phyloP scores from a whole-genome alignment of 2,329 filamentous ascomycete species.

The Talaromyces amestolkiae region DNA sequence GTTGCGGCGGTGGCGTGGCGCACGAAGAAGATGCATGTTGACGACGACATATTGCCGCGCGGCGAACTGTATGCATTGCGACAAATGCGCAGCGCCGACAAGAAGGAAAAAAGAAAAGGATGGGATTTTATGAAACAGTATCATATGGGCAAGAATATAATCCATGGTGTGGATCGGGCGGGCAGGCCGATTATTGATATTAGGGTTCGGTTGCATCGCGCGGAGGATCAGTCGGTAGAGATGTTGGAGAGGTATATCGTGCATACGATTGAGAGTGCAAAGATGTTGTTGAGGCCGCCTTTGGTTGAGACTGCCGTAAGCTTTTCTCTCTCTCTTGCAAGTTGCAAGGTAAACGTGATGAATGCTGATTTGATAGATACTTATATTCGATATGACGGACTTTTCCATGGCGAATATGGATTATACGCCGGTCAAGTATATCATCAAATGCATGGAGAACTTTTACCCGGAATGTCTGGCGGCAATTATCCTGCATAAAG shows the following conservation, averaged over 20 bases:
- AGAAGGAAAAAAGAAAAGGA: slow-evolving; percentile 61
- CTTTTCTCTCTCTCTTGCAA: slow-evolving; percentile 5
- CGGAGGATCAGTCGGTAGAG: slow-evolving; percentile 80
- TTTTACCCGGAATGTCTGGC: slow-evolving; percentile 94
- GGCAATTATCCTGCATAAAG: slow-evolving; percentile 86
- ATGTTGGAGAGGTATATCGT: slow-evolving; percentile 84
- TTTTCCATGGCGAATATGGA: slow-evolving; percentile 98
- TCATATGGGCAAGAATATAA: slow-evolving; percentile 83
- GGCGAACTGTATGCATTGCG: slow-evolving; percentile 66
- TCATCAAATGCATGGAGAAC: slow-evolving; percentile 97
- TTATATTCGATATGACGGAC: slow-evolving; percentile 91
- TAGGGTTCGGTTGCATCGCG: slow-evolving; percentile 73
- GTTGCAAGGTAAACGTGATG: neutral
- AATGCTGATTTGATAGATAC: slow-evolving; percentile 55
- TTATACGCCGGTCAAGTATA: slow-evolving; percentile 94
- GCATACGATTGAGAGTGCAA: slow-evolving; percentile 87
- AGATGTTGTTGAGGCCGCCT: slow-evolving; percentile 66
- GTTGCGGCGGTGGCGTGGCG: slow-evolving; percentile 90
- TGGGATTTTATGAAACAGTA: slow-evolving; percentile 78
- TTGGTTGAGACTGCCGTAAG: slow-evolving; percentile 87
- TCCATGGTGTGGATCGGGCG: slow-evolving; percentile 79
- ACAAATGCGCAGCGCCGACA: slow-evolving; percentile 57
- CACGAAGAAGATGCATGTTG: slow-evolving; percentile 74
- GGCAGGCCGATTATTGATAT: slow-evolving; percentile 83
- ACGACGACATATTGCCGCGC: slow-evolving; percentile 74